Percentiles rank a stretch among this genome's conserved stretches.
Evolutionary conservation across 495 filamentous ascomycete genomes (phyloP).

Genomic region (Achaetomiella virescens): DNA sequence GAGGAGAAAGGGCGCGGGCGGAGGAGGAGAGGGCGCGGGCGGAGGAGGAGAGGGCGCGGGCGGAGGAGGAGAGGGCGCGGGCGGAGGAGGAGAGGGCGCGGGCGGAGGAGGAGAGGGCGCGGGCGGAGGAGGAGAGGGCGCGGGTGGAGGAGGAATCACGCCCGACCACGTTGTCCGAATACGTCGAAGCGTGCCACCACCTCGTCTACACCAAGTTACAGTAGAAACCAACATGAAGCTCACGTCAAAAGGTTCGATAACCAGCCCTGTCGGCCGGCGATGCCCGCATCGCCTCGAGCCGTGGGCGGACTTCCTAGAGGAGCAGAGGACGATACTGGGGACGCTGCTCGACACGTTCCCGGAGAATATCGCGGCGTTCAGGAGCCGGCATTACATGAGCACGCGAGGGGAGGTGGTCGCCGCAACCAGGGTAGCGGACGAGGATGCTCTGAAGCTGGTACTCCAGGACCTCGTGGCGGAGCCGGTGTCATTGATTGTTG

Average conservation of each 20-base stretch:
- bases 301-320: constrained; percentile 1
- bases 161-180: constrained; percentile 36
- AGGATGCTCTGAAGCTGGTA: constrained; percentile 1
- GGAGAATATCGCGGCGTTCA: not conserved
- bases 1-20: no score
- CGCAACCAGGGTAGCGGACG: not conserved
- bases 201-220: constrained; percentile 31
- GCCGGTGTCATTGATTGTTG: not conserved
- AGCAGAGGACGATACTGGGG: not conserved
- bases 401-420: not conserved
- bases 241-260: not conserved
- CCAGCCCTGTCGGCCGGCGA: not conserved
- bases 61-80: no score
- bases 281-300: not conserved
- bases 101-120: no score
- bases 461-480: not conserved
- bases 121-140: no score
- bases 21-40: no score
- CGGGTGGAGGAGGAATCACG: no score
- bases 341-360: not conserved
- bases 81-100: no score
- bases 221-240: constrained; percentile 23
- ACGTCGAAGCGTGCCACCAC: constrained; percentile 31
- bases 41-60: no score
- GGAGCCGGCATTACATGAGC: not conserved